phyloP scores from a whole-genome alignment of 768 basidiomycete species.

The Termitomyces sp. region DNA sequence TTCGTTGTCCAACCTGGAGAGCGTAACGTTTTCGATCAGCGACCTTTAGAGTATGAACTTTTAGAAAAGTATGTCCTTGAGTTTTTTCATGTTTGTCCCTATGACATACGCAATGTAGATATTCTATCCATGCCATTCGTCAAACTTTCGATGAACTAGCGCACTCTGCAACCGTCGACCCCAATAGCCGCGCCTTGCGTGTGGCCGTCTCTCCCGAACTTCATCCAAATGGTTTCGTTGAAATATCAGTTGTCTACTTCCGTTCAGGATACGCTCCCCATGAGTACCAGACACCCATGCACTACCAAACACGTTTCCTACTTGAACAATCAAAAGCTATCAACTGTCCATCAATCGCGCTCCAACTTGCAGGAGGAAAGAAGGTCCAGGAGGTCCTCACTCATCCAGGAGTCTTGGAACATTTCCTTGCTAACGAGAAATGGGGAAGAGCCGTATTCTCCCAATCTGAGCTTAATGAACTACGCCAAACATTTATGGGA shows the following conservation, averaged over 20 bases:
- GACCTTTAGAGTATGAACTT: slow-evolving; percentile 82
- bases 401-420: slow-evolving; percentile 65
- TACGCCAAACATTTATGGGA: slow-evolving; percentile 78
- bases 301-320: slow-evolving; percentile 69
- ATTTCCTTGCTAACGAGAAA: slow-evolving; percentile 50
- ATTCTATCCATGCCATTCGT: slow-evolving; percentile 69
- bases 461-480: slow-evolving; percentile 36
- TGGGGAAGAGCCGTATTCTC: slow-evolving; percentile 27
- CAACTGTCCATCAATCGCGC: slow-evolving; percentile 86
- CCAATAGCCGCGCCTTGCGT: slow-evolving; percentile 35
- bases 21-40: slow-evolving; percentile 93
- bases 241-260: slow-evolving; percentile 89
- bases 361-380: slow-evolving; percentile 95
- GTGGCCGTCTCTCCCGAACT: slow-evolving; percentile 30
- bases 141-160: slow-evolving; percentile 72
- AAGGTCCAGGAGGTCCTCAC: slow-evolving; percentile 90
- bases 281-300: slow-evolving; percentile 62
- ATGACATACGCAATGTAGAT: slow-evolving; percentile 31
- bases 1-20: slow-evolving; percentile 90
- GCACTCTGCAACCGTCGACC: slow-evolving; percentile 48
- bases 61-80: slow-evolving; percentile 54
- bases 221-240: slow-evolving; percentile 32
- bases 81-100: not conserved
- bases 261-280: slow-evolving; percentile 83
- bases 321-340: slow-evolving; percentile 82